Evolutionary conservation across 345 rosid species (phyloP), one percentile per base, ranked within the genome.

Genomic region (Cardiospermum halicacabum): DNA sequence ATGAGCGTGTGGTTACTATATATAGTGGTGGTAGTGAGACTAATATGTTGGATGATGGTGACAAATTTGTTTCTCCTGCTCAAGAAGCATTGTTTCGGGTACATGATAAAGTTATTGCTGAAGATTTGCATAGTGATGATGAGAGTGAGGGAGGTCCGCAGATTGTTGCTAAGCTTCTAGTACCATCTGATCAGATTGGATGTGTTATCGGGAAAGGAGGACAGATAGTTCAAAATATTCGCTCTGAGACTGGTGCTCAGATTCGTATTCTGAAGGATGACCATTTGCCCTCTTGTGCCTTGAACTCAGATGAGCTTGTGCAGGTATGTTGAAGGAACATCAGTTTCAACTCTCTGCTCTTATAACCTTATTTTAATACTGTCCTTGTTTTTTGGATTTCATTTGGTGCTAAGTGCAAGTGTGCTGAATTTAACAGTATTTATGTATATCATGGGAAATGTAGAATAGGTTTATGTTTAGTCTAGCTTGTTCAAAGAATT

Each of bases 131-230:
- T 15, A 76, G 77, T 45, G 97, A 85, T 53, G 96, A 85, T 2
- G 88, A 81, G 19, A 63, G 81, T 53, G 93, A 83, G 49, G 76
- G 71, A 31, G 81, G 76, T 71, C 90, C 71, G 18, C 84, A 84
- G 60, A 80, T 85, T 60, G 81, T 77, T 56, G 96, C 96, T 4
- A 85, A 80, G 71, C 85, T 94, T 59, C 96, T 94, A 68, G 99
- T 94, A 36, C 88, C 96, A 19, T 94, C 99, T 7, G 97, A 91
- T 82, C 99, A 94, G 91, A 91, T 94, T 69, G 99, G 99, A 50
- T 94, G 93, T 72, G 72, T 94, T 65, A 89, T 91, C 56, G 97
- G 99, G 25, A 91, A 86, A 83, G 99, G 96, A 60, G 99, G 99
- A 19, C 89, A 89, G 68, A 85, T 91, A 51, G 93, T 95, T 60